Base-by-base conservation (phyloP, 179 eudicot genomes). In the Silene noctiflora region DNA sequence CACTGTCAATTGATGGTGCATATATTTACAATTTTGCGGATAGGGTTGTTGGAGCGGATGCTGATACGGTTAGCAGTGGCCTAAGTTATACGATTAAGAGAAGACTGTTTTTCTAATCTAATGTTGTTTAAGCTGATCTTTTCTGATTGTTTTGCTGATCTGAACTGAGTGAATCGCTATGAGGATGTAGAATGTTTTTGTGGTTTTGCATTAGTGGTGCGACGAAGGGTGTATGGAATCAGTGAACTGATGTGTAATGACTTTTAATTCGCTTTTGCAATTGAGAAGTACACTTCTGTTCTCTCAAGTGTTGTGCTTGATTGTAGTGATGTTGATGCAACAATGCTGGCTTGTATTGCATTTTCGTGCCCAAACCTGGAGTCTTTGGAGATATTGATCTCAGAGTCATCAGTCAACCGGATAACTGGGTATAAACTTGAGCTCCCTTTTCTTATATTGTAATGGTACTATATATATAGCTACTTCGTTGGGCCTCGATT, bases 261-360 rank as follows among this genome's bases (percentile, higher is more conserved):
- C 56, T 19, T 48, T 25, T 13, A 39, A 5, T 65, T n/a, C 53
- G 51, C 17, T 55, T 29, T 66, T 39, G 64, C 25, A 46, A 69
- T 35, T 42, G 51, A 22, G 48, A 20, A 3, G 16, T 76, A 33
- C 51, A 39, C 9, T 60, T 63, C 5, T 10, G 0, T n/a, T n/a
- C n/a, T n/a, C n/a, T n/a, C n/a, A 67, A 33, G 5, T 73, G 66
- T 46, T 74, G 9, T 60, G 56, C 20, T 59, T 22, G 10, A 35
- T 80, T 92, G 88, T 93, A 95, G 99, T 87, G 97, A 95, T 78
- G 71, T 91, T 79, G 97, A 93, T 82, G 89, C 99, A 44, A 95
- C 97, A 22, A 83, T 91, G 88, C 83, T 95, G 77, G 99, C 99
- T 66, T 95, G 98, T 79, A 87, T 95, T 80, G 99, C 99, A 0